Base-by-base conservation (phyloP, 345 rosid genomes). In the Clausena lansium region DNA sequence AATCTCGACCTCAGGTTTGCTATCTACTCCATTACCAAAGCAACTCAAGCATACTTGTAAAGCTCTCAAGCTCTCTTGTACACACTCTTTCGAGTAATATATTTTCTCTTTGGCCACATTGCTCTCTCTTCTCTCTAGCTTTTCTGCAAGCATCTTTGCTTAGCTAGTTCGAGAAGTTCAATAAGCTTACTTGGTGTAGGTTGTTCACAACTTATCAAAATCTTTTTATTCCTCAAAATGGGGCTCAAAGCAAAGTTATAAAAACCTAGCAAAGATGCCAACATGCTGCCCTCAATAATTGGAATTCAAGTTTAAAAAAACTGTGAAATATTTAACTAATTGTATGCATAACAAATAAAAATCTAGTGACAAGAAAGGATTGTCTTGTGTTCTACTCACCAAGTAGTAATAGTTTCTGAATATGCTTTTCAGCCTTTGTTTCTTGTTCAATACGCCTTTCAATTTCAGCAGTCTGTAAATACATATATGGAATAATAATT, bases 371-470 rank as follows among this genome's bases (percentile, higher is more conserved):
- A 24, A 70, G 54, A 75, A 70, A 54, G 25, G 9, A 59, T 20
- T 67, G 83, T 59, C n/a, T 41, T 10, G 66, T 67, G 52, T 54
- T 58, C 55, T 33, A 80, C 79, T 45, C 80, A 93, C 99, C 99
- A 85, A 97, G 97, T 52, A 97, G 90, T 11, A 97, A 89, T 80
- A 97, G 95, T 82, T 93, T 97, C 65, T 94, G 93, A 77, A 94
- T 89, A 82, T 97, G 99, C 83, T 86, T 94, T 81, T 97, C 99
- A 20, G 98, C 98, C 80, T 93, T 93, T 22, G 96, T 88, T 82
- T 94, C 99, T 87, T 89, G 99, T 75, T 94, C 94, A 64, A 97
- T 97, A 79, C 99, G 87, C 84, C 97, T 91, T 82, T 97, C 99
- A 27, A 97, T 94, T 78, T 94, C 98, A 78, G 86, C 95, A 68